phyloP scores from a whole-genome alignment of 805 yeast species.

The Spencermartinsiella europaea region DNA sequence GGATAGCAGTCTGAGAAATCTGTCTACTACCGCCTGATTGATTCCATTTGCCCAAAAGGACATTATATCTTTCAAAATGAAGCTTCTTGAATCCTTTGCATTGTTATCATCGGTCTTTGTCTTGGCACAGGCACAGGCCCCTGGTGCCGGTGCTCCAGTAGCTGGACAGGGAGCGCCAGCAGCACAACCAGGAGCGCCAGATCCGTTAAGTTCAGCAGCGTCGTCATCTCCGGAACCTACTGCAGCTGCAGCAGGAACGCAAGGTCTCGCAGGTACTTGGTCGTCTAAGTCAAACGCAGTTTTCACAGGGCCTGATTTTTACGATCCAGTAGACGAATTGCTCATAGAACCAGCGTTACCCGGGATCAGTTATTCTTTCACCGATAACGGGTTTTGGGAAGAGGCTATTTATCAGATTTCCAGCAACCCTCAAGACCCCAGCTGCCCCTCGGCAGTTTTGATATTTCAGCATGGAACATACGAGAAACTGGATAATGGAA shows the following conservation, averaged over 20 bases:
- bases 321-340: slow-evolving; percentile 92
- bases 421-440: slow-evolving; percentile 68
- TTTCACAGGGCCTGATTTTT: slow-evolving; percentile 93
- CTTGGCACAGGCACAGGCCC: background rate
- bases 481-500: slow-evolving; percentile 54
- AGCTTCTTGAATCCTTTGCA: background rate
- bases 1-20: too few relatives aligned
- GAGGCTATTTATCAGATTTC: slow-evolving; percentile 80
- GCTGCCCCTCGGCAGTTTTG: slow-evolving; percentile 77
- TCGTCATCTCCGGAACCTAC: background rate
- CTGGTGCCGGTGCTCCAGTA: background rate
- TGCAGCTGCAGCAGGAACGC: background rate
- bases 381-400: slow-evolving; percentile 87
- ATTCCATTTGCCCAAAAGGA: too few relatives aligned
- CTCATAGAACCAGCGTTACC: slow-evolving; percentile 94
- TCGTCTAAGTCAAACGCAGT: slow-evolving; percentile 88
- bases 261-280: slow-evolving; percentile 81
- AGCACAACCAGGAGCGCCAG: background rate
- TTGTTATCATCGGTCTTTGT: background rate
- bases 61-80: background rate
- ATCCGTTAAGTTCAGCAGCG: background rate
- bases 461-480: slow-evolving; percentile 89
- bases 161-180: background rate
- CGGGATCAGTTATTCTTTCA: slow-evolving; percentile 88
- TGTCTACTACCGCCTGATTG: too few relatives aligned